Conservation (phyloP, 192 early-diverging fungal genomes). For the Chytriomyces hyalinus region DNA sequence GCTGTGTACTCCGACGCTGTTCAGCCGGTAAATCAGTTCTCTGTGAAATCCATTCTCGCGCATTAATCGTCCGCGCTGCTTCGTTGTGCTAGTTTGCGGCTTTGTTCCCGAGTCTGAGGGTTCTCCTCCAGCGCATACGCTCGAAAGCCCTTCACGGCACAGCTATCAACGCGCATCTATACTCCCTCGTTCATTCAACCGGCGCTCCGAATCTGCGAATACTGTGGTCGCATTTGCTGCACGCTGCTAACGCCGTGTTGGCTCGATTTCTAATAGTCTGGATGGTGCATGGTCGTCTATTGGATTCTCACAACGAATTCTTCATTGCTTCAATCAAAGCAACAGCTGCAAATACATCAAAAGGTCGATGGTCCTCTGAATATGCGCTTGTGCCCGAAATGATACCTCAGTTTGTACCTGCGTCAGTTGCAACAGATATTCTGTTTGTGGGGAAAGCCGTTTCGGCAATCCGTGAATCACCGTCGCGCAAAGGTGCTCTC, state of each 20-base stretch:
- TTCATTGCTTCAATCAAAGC: constrained; percentile 53
- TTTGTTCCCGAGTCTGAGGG: neutral
- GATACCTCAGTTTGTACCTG: constrained; percentile 61
- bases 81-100: neutral
- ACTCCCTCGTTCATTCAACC: constrained; percentile 21
- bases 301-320: constrained; percentile 68
- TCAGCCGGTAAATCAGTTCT: no score
- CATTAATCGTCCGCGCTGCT: no score
- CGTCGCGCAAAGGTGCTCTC: constrained; percentile 25
- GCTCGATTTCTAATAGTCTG: constrained; percentile 66
- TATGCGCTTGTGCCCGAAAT: constrained; percentile 52
- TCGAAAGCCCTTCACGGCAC: neutral
- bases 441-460: constrained; percentile 74
- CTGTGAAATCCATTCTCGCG: no score
- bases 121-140: neutral
- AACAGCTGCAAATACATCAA: constrained; percentile 24
- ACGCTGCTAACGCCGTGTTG: constrained; percentile 57
- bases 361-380: constrained; percentile 35
- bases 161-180: constrained; percentile 2
- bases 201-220: constrained; percentile 16
- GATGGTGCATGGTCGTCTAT: constrained; percentile 70
- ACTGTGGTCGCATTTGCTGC: constrained; percentile 50
- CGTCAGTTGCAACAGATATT: constrained; percentile 59
- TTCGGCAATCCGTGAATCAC: constrained; percentile 52
- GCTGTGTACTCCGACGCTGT: no score